Evolutionary conservation across 2,329 filamentous ascomycete genomes (phyloP), one percentile per base, ranked within the genome.

Genomic region (Blumeria hordei): DNA sequence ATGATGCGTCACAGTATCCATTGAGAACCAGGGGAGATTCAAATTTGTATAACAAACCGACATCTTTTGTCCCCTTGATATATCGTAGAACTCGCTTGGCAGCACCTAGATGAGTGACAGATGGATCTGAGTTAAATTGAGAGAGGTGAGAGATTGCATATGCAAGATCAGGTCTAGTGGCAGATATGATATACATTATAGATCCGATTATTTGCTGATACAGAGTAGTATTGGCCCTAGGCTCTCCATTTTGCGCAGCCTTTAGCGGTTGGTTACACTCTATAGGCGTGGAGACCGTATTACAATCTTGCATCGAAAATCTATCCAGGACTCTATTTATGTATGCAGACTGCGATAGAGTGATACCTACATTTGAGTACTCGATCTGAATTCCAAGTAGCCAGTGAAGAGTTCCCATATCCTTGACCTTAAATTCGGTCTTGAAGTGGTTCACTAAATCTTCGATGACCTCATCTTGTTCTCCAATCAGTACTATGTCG

Each of bases 21-120:
- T 53, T 53, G 8, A 53, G 50, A 18, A 21, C 11, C 11, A 53
- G 50, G 34, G 33, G 50, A 18, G 34, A 53, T 8, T 39, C 32
- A n/a, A 37, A 37, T 16, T 39, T 53, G 14, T 37, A 53, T 7
- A 28, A 18, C 6, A 53, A 11, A 37, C 28, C 21, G 7, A 18
- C 34, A 18, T 53, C 50, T 35, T 18, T 53, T 37, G 50, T 53
- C 18, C 50, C 50, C n/a, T 53, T 53, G 4, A 53, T n/a, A 39
- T 53, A 39, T 21, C 33, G 11, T 39, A 53, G n/a, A n/a, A 36
- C 33, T 51, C 49, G 28, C 21, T 51, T 51, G 36, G 32, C n/a
- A n/a, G 49, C 50, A n/a, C n/a, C 21, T 39, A 39, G 11, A 33
- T 53, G 33, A 53, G 14, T 35, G 12, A 35, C 8, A 32, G 47